Evolutionary conservation across 1,139 yeast species (phyloP).

Genomic region (Nakaseomyces glabratus): DNA sequence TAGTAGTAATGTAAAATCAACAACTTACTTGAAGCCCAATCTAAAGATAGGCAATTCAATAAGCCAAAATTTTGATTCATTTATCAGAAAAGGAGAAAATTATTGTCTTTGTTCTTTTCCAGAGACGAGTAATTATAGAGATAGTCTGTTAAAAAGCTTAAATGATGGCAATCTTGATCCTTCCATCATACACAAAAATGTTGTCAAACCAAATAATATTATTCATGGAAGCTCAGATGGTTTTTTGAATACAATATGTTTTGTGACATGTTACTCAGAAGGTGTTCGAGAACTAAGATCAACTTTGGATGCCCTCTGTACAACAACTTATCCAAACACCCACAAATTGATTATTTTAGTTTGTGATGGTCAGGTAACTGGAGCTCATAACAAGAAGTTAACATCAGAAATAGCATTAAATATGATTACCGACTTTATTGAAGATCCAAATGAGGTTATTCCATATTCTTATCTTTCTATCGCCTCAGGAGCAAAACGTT

Average conservation of each 20-base stretch:
- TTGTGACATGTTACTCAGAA: conserved; percentile 94
- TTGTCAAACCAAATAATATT: conserved; percentile 88
- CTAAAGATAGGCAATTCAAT: too few species aligned
- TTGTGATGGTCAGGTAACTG: conserved; percentile 92
- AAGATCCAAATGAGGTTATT: conserved; percentile 65
- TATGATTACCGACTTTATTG: conserved; percentile 83
- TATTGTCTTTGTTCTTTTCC: too few species aligned
- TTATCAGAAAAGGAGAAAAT: too few species aligned
- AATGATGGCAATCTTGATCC: too few species aligned
- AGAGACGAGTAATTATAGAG: too few species aligned
- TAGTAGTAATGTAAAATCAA: too few species aligned
- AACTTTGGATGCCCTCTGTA: conserved; percentile 82
- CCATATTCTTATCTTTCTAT: conserved; percentile 88
- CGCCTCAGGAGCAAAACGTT: conserved; percentile 86
- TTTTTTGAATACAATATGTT: conserved; percentile 70
- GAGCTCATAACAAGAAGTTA: conserved; percentile 76
- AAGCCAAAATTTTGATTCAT: too few species aligned
- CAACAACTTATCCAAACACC: conserved; percentile 90
- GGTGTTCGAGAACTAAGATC: conserved; percentile 81
- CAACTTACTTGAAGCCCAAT: too few species aligned
- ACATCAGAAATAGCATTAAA: conserved; percentile 84
- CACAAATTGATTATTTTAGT: conserved; percentile 77
- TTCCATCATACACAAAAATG: conserved; percentile 64
- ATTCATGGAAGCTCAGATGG: conserved; percentile 75
- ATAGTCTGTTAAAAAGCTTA: too few species aligned